These are phyloP conservation scores for Drosera spatulata DNA, from an alignment of 179 eudicot species.

Conservation along the genomic window DNA sequence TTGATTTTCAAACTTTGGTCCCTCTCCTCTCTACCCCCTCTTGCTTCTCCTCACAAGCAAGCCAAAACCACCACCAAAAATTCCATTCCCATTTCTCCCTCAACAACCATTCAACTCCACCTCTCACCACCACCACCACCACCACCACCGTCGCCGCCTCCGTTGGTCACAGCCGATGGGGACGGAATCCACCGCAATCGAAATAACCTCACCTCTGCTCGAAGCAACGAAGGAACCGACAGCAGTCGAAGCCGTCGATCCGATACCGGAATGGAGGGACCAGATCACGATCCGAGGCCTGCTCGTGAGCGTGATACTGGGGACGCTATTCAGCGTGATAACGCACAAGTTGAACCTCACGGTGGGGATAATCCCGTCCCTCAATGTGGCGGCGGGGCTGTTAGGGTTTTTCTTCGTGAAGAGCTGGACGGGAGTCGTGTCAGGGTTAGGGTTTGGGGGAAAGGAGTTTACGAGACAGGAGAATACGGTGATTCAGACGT, in stretches of 20 bases:
- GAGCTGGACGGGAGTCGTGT: constrained; percentile 58
- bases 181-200: constrained; percentile 11
- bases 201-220: constrained; percentile 48
- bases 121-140: neutral
- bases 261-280: constrained; percentile 75
- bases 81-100: neutral
- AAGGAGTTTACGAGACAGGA: constrained; percentile 80
- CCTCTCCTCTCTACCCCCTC: neutral
- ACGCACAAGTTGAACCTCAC: constrained; percentile 95
- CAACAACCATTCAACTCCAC: neutral
- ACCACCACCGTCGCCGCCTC: no score
- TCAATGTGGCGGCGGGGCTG: constrained; percentile 92
- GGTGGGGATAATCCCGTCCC: constrained; percentile 89
- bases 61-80: neutral
- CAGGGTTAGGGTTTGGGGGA: constrained; percentile 43
- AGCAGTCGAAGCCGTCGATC: constrained; percentile 7
- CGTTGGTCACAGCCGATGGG: no score
- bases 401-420: constrained; percentile 83
- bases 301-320: constrained; percentile 63
- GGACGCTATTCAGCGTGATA: constrained; percentile 76
- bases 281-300: constrained; percentile 82
- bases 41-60: neutral
- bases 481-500: constrained; percentile 93
- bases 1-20: no score
- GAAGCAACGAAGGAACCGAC: constrained; percentile 10